Percentiles rank a stretch among this genome's conserved stretches.
phyloP scores from a whole-genome alignment of 768 basidiomycete genomes.

The Trametes elegans region DNA sequence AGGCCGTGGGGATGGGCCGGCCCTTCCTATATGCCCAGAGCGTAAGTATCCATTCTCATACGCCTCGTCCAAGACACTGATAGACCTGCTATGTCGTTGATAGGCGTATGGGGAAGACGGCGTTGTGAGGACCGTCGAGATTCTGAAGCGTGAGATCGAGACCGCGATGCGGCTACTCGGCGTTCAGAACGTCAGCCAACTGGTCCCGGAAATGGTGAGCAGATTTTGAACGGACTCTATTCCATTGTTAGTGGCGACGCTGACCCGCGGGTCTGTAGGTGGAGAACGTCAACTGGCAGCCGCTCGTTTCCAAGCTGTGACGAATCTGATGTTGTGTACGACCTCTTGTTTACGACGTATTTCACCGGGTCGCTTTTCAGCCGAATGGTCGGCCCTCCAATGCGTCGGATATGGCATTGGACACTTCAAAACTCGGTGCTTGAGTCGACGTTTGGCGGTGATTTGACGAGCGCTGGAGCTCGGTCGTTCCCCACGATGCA shows the following conservation, averaged over 20 bases:
- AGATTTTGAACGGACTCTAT: not conserved
- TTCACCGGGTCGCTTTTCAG: not conserved
- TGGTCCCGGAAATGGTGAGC: slow-evolving; percentile 74
- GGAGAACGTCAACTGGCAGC: slow-evolving; percentile 64
- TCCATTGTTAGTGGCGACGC: no score
- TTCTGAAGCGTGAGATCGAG: slow-evolving; percentile 76
- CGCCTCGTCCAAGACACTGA: not conserved
- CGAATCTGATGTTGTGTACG: not conserved
- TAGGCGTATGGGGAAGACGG: slow-evolving; percentile 73
- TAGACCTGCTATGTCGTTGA: not conserved
- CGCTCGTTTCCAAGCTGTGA: slow-evolving; percentile 30
- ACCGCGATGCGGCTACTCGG: slow-evolving; percentile 77
- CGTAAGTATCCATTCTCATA: slow-evolving; percentile 40
- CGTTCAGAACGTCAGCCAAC: slow-evolving; percentile 57
- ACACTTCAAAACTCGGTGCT: no score
- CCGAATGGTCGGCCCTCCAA: no score
- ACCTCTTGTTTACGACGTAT: not conserved
- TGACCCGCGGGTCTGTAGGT: slow-evolving; percentile 26
- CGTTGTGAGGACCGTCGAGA: slow-evolving; percentile 60
- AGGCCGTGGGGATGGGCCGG: slow-evolving; percentile 81
- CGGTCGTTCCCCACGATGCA: no score
- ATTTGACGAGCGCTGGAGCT: no score
- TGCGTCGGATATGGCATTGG: no score
- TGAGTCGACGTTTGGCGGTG: no score
- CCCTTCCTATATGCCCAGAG: slow-evolving; percentile 86